A percentile compares a stretch with the other conserved stretches of the same genome.
phyloP scores from a whole-genome alignment of 1,139 yeast genomes.

The Trichomonascaceae sp. region DNA sequence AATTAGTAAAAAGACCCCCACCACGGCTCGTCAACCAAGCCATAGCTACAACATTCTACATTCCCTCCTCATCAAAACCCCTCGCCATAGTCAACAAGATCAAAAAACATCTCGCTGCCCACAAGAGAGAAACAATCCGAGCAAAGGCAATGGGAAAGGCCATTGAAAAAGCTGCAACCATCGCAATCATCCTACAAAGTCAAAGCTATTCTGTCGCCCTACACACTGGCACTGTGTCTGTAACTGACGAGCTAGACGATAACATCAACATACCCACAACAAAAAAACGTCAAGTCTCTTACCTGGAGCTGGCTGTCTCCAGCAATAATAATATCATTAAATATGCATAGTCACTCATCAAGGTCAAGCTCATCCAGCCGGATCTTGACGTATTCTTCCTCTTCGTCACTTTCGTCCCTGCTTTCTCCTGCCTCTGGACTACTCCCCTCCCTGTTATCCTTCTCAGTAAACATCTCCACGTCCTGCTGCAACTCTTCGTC shows the following conservation, averaged over 20 bases:
- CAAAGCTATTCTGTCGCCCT: background rate
- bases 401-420: conserved; percentile 14
- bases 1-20: too few species aligned
- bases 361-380: conserved; percentile 62
- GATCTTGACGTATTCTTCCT: conserved; percentile 39
- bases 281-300: background rate
- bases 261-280: background rate
- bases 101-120: too few species aligned
- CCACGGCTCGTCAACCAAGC: too few species aligned
- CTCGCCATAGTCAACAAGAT: too few species aligned
- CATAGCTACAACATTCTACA: too few species aligned
- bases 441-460: conserved; percentile 22
- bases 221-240: background rate
- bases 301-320: too few species aligned
- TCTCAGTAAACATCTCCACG: conserved; percentile 41
- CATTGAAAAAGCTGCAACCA: background rate
- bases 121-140: too few species aligned
- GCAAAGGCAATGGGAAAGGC: background rate
- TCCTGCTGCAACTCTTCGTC: conserved; percentile 74
- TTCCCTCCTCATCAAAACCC: too few species aligned
- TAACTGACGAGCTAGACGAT: background rate
- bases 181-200: background rate
- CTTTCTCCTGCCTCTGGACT: conserved; percentile 34
- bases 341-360: too few species aligned
- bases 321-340: too few species aligned